Conservation (phyloP, 164 flowering plant species). For the Berberis thunbergii region DNA sequence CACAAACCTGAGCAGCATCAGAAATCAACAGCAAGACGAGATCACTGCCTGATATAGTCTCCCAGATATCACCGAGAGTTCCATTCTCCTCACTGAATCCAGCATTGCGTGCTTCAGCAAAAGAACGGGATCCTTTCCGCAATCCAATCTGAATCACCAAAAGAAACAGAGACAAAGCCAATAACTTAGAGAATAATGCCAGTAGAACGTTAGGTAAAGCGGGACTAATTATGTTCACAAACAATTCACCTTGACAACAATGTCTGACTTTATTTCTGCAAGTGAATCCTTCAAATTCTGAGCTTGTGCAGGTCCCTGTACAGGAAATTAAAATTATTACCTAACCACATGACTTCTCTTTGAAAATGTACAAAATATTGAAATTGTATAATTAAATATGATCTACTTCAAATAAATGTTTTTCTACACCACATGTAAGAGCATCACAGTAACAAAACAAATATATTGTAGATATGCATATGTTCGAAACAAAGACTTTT, state of each 20-base stretch:
- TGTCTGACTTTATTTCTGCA: slow-evolving; percentile 75
- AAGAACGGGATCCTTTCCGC: slow-evolving; percentile 86
- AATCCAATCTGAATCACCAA: slow-evolving; percentile 57
- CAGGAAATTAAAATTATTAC: neutral
- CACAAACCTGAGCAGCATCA: slow-evolving; percentile 89
- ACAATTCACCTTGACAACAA: slow-evolving; percentile 75
- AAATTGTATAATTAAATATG: no score
- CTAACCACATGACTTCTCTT: no score
- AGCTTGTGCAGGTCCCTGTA: slow-evolving; percentile 97
- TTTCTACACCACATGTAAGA: no score
- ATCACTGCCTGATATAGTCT: slow-evolving; percentile 82
- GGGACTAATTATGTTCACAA: neutral
- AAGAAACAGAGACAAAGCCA: neutral
- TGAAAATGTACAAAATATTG: no score
- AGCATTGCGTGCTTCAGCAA: slow-evolving; percentile 86
- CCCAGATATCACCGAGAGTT: slow-evolving; percentile 86
- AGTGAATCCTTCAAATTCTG: slow-evolving; percentile 92
- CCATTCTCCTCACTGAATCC: slow-evolving; percentile 91
- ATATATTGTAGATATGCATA: no score
- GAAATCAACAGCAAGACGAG: slow-evolving; percentile 86
- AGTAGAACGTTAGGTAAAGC: no score
- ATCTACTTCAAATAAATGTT: no score
- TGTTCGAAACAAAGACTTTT: no score
- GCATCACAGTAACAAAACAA: no score
- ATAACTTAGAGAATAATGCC: no score